Conservation (phyloP, 306 rosid species). For the Castanea crenata region DNA sequence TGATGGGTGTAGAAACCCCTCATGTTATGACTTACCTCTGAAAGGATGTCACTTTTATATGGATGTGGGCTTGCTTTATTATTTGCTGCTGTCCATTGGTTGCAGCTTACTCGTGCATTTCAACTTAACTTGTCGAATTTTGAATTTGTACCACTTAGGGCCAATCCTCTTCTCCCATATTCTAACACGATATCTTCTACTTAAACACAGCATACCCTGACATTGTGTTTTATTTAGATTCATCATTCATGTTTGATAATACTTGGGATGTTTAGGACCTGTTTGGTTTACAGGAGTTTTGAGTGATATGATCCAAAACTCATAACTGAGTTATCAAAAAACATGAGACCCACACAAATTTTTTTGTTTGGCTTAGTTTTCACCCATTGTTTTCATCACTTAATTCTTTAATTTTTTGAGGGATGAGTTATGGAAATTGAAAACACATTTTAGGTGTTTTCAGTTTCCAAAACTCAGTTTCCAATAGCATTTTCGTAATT, state of each 20-base stretch:
- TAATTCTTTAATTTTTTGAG: too few species aligned
- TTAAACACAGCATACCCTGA: neutral
- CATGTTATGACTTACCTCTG: neutral
- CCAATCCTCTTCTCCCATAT: neutral
- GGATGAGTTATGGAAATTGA: too few species aligned
- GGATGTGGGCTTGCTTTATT: neutral
- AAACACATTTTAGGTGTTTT: too few species aligned
- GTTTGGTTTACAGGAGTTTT: too few species aligned
- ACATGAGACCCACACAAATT: too few species aligned
- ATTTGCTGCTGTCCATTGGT: neutral
- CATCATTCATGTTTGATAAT: neutral
- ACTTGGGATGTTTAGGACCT: neutral
- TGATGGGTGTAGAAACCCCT: neutral
- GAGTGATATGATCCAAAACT: too few species aligned
- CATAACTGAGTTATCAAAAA: too few species aligned
- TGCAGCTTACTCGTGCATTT: neutral
- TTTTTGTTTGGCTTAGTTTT: too few species aligned
- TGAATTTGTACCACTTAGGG: neutral
- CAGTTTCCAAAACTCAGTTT: too few species aligned
- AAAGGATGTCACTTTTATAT: neutral
- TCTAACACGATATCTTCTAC: neutral
- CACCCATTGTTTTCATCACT: too few species aligned
- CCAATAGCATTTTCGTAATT: too few species aligned
- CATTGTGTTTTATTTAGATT: neutral
- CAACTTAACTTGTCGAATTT: neutral